Conservation (phyloP, 2,329 filamentous ascomycete genomes). For the Teratosphaeria nubilosa region DNA sequence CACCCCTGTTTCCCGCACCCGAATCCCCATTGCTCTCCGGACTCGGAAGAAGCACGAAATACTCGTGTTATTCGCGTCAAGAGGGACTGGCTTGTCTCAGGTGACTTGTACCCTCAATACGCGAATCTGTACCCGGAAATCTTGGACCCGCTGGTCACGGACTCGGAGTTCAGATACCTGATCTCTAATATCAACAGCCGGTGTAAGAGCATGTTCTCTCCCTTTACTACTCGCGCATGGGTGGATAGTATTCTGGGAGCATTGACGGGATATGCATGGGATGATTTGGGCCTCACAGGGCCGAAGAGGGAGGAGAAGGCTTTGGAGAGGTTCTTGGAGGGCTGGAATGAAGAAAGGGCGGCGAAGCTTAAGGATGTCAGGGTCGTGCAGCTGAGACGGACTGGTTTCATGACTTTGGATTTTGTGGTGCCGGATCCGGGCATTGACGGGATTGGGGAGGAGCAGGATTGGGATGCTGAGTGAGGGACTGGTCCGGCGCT, state of each 20-base stretch:
- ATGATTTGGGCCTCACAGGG: conserved; percentile 70
- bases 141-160: conserved; percentile 71
- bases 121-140: conserved; percentile 96
- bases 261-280: conserved; percentile 88
- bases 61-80: conserved; percentile 88
- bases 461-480: conserved; percentile 10
- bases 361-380: conserved; percentile 54
- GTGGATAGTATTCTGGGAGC: conserved; percentile 70
- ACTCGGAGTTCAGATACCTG: conserved; percentile 75
- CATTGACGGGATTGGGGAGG: conserved; percentile 32
- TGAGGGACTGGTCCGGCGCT: conserved; percentile 2
- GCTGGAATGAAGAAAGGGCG: conserved; percentile 65
- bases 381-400: conserved; percentile 68
- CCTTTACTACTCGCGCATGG: conserved; percentile 65
- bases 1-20: conserved; percentile 92
- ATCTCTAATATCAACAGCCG: conserved; percentile 74
- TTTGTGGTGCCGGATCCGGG: conserved; percentile 74
- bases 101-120: conserved; percentile 85
- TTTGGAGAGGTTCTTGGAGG: conserved; percentile 72
- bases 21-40: conserved; percentile 77
- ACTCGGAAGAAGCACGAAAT: conserved; percentile 60
- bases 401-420: conserved; percentile 79
- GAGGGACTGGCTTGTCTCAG: conserved; percentile 77
- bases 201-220: conserved; percentile 67
- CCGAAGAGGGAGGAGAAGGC: conserved; percentile 60